Conservation (phyloP, 441 rosid species). For the Populus trichocarpa region DNA sequence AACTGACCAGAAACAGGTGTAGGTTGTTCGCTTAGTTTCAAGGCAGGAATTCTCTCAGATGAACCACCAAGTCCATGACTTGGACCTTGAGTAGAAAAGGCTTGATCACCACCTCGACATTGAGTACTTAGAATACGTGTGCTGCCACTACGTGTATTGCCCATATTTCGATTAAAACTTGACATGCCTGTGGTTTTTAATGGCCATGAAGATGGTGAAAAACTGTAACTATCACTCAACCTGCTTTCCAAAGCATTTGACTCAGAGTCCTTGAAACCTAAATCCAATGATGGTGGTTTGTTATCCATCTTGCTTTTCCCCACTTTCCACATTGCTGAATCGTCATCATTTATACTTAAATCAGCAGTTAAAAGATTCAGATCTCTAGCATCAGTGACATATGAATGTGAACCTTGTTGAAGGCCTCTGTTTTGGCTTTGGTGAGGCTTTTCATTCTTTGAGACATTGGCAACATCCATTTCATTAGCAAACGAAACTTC, state of each 20-base stretch:
- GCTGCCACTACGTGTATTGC: neutral
- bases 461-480: neutral
- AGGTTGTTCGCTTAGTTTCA: conserved; percentile 8
- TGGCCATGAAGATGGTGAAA: conserved; percentile 13
- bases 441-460: conserved; percentile 5
- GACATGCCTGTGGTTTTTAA: conserved; percentile 7
- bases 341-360: neutral
- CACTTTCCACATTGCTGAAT: neutral
- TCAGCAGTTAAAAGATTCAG: conserved; percentile 8
- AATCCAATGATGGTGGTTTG: neutral
- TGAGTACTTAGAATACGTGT: neutral
- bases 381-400: neutral
- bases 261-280: neutral
- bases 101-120: conserved; percentile 1
- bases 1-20: conserved; percentile 21
- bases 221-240: neutral
- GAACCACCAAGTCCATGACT: conserved; percentile 5
- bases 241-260: conserved; percentile 12
- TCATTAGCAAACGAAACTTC: conserved; percentile 3
- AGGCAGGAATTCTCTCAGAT: conserved; percentile 1
- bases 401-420: conserved; percentile 5
- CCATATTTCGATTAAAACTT: conserved; percentile 11
- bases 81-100: conserved; percentile 1
- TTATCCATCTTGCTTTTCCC: conserved; percentile 2
- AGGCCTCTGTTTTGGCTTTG: conserved; percentile 2